These are phyloP conservation scores for Silene uniflora DNA, from an alignment of 148 eudicot species.

Conservation along the genomic window DNA sequence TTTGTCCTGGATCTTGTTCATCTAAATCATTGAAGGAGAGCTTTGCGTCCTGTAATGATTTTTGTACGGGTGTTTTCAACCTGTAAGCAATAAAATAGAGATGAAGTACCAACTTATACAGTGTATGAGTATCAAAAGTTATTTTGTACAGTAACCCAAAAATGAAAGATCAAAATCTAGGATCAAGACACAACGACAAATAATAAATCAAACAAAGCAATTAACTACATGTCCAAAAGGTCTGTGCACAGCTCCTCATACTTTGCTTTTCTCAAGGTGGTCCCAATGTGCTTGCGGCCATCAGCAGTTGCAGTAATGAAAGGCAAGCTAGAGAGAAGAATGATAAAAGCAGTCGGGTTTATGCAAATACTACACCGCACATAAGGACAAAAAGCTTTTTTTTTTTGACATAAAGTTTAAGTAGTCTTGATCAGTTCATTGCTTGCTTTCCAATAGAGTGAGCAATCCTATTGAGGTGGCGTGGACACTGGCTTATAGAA, in stretches of 20 bases:
- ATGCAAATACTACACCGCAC: not conserved
- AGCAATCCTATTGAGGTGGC: too few species aligned
- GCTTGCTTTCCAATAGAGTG: too few species aligned
- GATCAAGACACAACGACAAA: not conserved
- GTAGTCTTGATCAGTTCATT: too few species aligned
- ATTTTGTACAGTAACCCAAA: not conserved
- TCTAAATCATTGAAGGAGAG: conserved; percentile 79
- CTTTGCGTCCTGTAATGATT: conserved; percentile 82
- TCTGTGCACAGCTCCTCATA: conserved; percentile 96
- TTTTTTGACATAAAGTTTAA: too few species aligned
- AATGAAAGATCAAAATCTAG: not conserved
- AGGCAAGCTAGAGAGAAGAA: conserved; percentile 53
- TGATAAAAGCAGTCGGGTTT: conserved; percentile 11
- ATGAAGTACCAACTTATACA: not conserved
- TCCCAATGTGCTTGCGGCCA: conserved; percentile 95
- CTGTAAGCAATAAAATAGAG: conserved; percentile 29
- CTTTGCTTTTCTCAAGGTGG: conserved; percentile 87
- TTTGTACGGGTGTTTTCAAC: conserved; percentile 80
- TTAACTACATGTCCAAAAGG: conserved; percentile 73
- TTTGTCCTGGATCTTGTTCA: too few species aligned
- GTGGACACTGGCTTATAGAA: too few species aligned
- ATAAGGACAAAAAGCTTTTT: too few species aligned
- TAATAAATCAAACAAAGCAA: not conserved
- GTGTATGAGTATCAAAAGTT: not conserved
- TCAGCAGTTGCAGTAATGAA: conserved; percentile 96